A percentile compares a stretch with the other conserved stretches of the same genome.
Evolutionary conservation across 108 stramenopile species (phyloP).

Genomic region (Pseudonitzschia multistriata): DNA sequence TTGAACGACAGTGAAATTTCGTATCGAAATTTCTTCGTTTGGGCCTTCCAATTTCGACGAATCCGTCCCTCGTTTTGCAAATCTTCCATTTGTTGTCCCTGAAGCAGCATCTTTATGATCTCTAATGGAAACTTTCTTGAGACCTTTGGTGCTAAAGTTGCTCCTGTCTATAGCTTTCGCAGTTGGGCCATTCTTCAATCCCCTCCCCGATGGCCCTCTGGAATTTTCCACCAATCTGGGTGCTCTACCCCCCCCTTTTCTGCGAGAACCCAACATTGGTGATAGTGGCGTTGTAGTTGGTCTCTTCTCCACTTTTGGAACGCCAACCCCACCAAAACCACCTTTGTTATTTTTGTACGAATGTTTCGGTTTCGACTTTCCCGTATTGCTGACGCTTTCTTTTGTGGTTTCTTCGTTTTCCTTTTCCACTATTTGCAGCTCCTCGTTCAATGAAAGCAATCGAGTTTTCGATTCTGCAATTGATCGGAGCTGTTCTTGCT

Average conservation of each 20-base stretch:
- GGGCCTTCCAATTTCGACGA: background rate
- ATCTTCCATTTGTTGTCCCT: background rate
- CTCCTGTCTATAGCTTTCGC: background rate
- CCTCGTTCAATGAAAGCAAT: background rate
- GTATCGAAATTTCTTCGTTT: background rate
- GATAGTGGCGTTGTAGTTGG: conserved; percentile 44
- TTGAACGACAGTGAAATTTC: conserved; percentile 27
- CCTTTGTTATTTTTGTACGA: background rate
- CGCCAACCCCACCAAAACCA: conserved; percentile 36
- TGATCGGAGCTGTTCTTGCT: conserved; percentile 35
- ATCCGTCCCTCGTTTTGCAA: background rate
- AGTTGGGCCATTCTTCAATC: background rate
- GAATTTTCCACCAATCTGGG: background rate
- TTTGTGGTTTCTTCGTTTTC: background rate
- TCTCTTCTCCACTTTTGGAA: conserved; percentile 54
- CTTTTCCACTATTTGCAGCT: background rate
- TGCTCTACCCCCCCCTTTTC: conserved; percentile 8
- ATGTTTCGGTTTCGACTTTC: background rate
- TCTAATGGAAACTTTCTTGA: background rate
- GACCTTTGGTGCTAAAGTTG: background rate
- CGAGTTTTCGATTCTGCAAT: conserved; percentile 25
- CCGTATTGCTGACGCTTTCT: background rate
- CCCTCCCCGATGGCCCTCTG: background rate
- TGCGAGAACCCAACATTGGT: conserved; percentile 24
- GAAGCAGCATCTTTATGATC: background rate